phyloP scores from a whole-genome alignment of 257 asterid species.

The Capsicum baccatum region DNA sequence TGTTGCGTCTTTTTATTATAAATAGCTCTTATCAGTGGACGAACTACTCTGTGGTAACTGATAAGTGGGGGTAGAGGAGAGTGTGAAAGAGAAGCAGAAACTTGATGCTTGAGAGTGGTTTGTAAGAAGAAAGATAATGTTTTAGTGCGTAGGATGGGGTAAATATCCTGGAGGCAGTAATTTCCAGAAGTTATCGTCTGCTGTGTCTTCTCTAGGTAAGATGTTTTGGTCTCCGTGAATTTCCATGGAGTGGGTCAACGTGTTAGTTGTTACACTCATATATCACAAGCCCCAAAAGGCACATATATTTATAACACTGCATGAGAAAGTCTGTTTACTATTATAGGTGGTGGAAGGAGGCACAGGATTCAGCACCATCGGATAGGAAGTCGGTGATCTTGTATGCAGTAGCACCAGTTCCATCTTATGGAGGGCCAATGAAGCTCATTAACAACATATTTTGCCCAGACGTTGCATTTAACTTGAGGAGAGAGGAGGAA shows the following conservation, averaged over 20 bases:
- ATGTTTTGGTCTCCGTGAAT: background rate
- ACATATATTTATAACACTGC: background rate
- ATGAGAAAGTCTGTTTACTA: conserved; percentile 24
- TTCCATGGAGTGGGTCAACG: background rate
- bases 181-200: background rate
- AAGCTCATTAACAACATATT: conserved; percentile 81
- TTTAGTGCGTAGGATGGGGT: background rate
- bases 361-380: conserved; percentile 62
- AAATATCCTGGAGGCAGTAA: background rate
- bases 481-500: conserved; percentile 76
- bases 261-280: background rate
- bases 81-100: background rate
- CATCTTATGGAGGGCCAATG: conserved; percentile 86
- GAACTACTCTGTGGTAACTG: background rate
- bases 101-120: background rate
- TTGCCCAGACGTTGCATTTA: conserved; percentile 75
- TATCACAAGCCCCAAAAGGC: background rate
- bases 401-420: conserved; percentile 64
- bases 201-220: conserved; percentile 7
- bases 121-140: conserved; percentile 17
- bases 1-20: background rate
- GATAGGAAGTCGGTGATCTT: conserved; percentile 65
- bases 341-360: conserved; percentile 98
- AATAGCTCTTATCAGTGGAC: background rate
- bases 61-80: conserved; percentile 2